phyloP scores from a whole-genome alignment of 352 stramenopile genomes.

The Globisporangium canariense region DNA sequence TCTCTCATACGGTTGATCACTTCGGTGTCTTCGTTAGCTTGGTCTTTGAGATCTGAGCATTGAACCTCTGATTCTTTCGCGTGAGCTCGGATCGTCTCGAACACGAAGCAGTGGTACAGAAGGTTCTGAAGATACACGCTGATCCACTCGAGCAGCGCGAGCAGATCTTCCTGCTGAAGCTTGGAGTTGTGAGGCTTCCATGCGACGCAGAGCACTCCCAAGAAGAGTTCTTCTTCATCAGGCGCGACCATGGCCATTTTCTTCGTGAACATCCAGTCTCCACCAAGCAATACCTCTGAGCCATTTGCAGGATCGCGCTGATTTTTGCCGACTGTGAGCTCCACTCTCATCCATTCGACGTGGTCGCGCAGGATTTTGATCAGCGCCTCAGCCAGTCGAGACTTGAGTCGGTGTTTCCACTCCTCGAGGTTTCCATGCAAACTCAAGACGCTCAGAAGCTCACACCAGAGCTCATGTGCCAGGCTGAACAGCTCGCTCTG shows the following conservation, averaged over 20 bases:
- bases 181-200: slow-evolving; percentile 1
- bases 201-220: background rate
- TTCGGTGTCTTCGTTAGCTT: background rate
- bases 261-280: background rate
- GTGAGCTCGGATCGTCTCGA: background rate
- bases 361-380: background rate
- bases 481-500: slow-evolving; percentile 4
- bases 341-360: background rate
- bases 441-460: background rate
- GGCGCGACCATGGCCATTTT: background rate
- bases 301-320: background rate
- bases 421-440: background rate
- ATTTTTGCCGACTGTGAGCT: background rate
- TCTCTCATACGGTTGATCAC: background rate
- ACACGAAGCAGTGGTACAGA: background rate
- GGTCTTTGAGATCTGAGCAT: background rate
- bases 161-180: background rate
- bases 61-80: background rate
- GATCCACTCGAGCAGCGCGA: slow-evolving; percentile 9
- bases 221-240: background rate
- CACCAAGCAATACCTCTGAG: background rate
- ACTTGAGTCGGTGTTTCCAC: background rate
- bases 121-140: slow-evolving; percentile 2
- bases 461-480: background rate
- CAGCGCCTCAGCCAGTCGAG: background rate